Conservation (phyloP, 2,329 filamentous ascomycete genomes). For the Zasmidium citrigriseum region DNA sequence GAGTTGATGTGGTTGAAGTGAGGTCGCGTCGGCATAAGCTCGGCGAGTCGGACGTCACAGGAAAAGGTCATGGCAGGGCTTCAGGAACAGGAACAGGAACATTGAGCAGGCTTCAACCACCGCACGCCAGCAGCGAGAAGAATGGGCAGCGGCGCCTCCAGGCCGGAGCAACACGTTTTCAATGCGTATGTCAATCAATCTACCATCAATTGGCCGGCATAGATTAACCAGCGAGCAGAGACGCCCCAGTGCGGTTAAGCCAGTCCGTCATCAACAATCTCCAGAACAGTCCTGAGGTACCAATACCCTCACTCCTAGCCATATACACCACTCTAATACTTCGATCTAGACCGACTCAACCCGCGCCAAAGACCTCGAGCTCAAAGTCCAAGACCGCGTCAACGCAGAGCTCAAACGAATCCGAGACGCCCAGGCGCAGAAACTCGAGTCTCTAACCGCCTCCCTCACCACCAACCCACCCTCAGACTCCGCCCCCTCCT, state of each 20-base stretch:
- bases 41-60: no score
- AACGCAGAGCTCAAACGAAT: constrained; percentile 81
- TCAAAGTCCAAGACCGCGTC: constrained; percentile 85
- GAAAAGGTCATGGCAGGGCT: not conserved
- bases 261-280: constrained; percentile 79
- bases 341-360: constrained; percentile 76
- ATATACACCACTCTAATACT: constrained; percentile 1
- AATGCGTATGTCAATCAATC: constrained; percentile 52
- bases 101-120: constrained; percentile 3
- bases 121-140: not conserved
- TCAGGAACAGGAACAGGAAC: not conserved
- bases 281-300: constrained; percentile 82
- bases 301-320: constrained; percentile 17
- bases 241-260: constrained; percentile 70
- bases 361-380: constrained; percentile 78
- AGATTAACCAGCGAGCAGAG: constrained; percentile 41
- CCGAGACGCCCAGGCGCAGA: constrained; percentile 67
- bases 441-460: constrained; percentile 67
- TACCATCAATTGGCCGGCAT: constrained; percentile 1
- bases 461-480: constrained; percentile 44
- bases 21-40: not conserved
- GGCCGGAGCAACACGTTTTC: constrained; percentile 65
- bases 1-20: not conserved
- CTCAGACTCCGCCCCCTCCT: constrained; percentile 35
- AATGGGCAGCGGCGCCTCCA: constrained; percentile 66